Evolutionary conservation across 495 filamentous ascomycete species (phyloP).

Genomic region (Friedmanniomyces endolithicus): DNA sequence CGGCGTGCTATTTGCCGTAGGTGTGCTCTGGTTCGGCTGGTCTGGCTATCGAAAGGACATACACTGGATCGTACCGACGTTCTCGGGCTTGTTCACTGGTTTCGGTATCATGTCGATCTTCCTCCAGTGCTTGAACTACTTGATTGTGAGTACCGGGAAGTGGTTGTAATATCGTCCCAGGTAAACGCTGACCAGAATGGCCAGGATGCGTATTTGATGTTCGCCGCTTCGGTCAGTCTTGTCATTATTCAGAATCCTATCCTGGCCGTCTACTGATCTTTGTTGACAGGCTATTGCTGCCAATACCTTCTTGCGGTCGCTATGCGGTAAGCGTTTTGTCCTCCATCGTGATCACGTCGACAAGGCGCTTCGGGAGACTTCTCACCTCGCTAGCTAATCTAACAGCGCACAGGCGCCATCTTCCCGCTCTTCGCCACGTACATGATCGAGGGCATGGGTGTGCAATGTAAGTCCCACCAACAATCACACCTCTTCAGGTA

Average conservation of each 20-base stretch:
- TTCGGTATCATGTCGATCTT: conserved; percentile 68
- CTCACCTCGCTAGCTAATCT: too few species aligned
- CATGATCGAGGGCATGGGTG: conserved; percentile 67
- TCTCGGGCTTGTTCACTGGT: conserved; percentile 43
- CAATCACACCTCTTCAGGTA: not conserved
- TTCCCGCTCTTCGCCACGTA: conserved; percentile 75
- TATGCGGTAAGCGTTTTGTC: conserved; percentile 34
- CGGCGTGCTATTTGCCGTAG: conserved; percentile 54
- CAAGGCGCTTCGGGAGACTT: not conserved
- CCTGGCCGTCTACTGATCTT: not conserved
- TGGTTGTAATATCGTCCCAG: too few species aligned
- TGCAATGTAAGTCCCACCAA: conserved; percentile 38
- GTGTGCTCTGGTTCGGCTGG: conserved; percentile 87
- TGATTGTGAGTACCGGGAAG: conserved; percentile 35
- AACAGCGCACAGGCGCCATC: conserved; percentile 35
- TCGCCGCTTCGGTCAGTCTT: conserved; percentile 28
- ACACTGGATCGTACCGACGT: conserved; percentile 61
- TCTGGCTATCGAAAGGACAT: conserved; percentile 45
- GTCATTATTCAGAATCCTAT: not conserved
- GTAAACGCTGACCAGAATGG: too few species aligned
- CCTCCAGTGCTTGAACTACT: conserved; percentile 72
- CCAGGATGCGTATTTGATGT: conserved; percentile 69
- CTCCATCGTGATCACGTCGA: not conserved
- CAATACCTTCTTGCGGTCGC: conserved; percentile 75
- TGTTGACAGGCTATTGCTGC: conserved; percentile 66